These are phyloP conservation scores for Trifolium subterraneum DNA, from an alignment of 306 rosid species.

Conservation along the genomic window DNA sequence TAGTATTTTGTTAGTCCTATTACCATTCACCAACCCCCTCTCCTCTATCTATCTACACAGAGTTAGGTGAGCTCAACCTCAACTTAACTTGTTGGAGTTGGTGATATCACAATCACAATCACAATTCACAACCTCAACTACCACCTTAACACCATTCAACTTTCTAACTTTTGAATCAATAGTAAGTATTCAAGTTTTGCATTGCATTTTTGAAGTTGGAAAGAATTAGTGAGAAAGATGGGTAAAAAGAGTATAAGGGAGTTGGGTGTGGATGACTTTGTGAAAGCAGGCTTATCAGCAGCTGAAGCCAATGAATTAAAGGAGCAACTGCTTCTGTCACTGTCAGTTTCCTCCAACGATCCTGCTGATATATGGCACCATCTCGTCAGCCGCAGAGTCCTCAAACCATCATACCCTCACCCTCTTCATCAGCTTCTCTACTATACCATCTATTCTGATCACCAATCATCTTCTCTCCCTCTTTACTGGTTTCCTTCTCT, in stretches of 20 bases:
- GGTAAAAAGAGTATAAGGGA: conserved; percentile 53
- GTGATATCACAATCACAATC: background rate
- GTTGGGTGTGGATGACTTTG: conserved; percentile 54
- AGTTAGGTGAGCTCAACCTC: background rate
- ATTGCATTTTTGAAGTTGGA: background rate
- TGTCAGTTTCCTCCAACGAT: conserved; percentile 26
- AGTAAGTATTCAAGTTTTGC: background rate
- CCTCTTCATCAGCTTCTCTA: conserved; percentile 66
- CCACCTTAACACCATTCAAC: background rate
- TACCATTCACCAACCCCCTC: no score
- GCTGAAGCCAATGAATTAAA: conserved; percentile 57
- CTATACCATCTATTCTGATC: conserved; percentile 32
- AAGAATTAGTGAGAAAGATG: conserved; percentile 35
- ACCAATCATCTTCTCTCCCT: conserved; percentile 53
- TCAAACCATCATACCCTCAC: conserved; percentile 70
- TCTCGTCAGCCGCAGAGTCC: conserved; percentile 57
- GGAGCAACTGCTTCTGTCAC: background rate
- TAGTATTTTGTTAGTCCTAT: no score
- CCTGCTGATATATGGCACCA: conserved; percentile 60
- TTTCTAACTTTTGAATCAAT: no score
- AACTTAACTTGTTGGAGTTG: background rate
- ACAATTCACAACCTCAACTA: background rate
- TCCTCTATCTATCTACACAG: background rate
- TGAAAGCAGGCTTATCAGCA: conserved; percentile 54
- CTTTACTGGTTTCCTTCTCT: conserved; percentile 81